phyloP scores from a whole-genome alignment of 176 grass and related monocot species.

The maize (Zea mays) region DNA sequence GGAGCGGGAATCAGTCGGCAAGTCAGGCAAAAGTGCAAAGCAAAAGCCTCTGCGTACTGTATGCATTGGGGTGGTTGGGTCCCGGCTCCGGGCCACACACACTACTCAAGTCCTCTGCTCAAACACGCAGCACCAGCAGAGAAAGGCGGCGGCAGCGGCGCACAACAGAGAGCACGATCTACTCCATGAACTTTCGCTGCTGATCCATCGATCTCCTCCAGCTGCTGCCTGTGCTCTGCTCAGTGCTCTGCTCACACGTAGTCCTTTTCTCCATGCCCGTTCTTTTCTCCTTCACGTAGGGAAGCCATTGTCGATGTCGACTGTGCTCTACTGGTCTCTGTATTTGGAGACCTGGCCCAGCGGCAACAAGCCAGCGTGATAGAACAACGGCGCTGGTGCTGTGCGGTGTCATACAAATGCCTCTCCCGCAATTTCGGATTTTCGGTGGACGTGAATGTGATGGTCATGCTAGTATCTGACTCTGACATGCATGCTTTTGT shows the following conservation, averaged over 20 bases:
- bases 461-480: constrained; percentile 38
- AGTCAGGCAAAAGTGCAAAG: neutral
- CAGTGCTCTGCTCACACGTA: constrained; percentile 16
- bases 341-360: constrained; percentile 10
- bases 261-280: constrained; percentile 32
- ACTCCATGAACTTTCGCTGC: constrained; percentile 20
- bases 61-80: neutral
- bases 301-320: too few relatives aligned
- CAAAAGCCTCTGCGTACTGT: neutral
- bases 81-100: neutral
- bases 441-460: neutral
- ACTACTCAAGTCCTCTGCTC: neutral
- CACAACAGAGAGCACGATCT: neutral
- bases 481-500: constrained; percentile 32
- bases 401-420: neutral
- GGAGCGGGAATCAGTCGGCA: neutral
- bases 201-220: neutral
- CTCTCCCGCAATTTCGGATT: neutral
- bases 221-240: neutral
- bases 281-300: neutral
- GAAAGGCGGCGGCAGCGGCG: constrained; percentile 24
- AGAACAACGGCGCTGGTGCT: neutral
- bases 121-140: neutral
- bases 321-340: neutral
- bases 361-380: neutral